Conservation (phyloP, 805 yeast species). For the Saccharomycopsis amapae region DNA sequence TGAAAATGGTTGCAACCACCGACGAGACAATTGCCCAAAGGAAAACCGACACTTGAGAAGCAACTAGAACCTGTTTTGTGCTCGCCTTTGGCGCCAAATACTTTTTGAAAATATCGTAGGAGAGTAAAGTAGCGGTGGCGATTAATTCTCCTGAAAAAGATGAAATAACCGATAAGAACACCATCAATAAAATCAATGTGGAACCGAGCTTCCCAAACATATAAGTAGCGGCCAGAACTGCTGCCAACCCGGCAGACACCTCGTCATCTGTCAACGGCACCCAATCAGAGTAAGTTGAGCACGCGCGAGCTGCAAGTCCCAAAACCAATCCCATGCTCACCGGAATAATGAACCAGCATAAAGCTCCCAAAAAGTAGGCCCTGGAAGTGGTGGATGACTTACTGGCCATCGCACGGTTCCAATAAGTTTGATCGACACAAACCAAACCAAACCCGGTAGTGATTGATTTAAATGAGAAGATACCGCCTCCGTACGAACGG, state of each 20-base stretch:
- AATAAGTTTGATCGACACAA: constrained; percentile 35
- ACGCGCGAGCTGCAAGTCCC: constrained; percentile 35
- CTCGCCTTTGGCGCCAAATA: constrained; percentile 37
- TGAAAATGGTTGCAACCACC: constrained; percentile 34
- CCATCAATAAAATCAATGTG: constrained; percentile 35
- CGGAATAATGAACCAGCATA: constrained; percentile 37
- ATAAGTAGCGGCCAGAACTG: constrained; percentile 36
- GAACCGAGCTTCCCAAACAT: constrained; percentile 40
- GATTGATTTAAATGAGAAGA: constrained; percentile 28
- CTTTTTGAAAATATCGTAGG: constrained; percentile 41
- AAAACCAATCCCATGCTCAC: constrained; percentile 32
- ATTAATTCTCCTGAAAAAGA: constrained; percentile 37
- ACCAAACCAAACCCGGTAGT: constrained; percentile 33
- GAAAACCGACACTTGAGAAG: constrained; percentile 38
- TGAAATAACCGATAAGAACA: constrained; percentile 37
- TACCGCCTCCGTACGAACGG: constrained; percentile 30
- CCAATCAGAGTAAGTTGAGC: constrained; percentile 28
- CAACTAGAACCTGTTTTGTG: constrained; percentile 35
- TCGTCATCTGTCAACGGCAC: constrained; percentile 33
- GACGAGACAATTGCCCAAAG: constrained; percentile 34
- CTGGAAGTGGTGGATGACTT: constrained; percentile 28
- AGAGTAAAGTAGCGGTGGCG: constrained; percentile 36
- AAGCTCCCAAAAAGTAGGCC: constrained; percentile 35
- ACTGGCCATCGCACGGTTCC: constrained; percentile 41
- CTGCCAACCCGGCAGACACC: constrained; percentile 34